Percentiles rank a stretch among this genome's conserved stretches.
Evolutionary conservation across 495 filamentous ascomycete species (phyloP).

Genomic region (Cercophora newfieldiana): DNA sequence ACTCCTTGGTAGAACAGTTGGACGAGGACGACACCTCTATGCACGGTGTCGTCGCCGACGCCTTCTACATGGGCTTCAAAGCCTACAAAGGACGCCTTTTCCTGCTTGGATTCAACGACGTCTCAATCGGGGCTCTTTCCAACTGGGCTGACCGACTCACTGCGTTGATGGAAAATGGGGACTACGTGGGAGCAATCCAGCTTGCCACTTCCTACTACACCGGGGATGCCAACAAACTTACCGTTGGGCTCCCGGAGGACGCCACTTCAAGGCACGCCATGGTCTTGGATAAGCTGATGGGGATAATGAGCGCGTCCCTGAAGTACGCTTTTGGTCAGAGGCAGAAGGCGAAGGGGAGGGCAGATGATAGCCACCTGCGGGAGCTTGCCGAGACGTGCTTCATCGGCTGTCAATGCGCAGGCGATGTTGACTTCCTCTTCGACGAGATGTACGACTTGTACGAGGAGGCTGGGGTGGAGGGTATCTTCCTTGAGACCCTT

Average conservation of each 20-base stretch:
- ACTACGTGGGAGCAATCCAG: slow-evolving; percentile 86
- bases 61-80: slow-evolving; percentile 96
- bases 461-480: slow-evolving; percentile 70
- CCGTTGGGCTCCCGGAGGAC: slow-evolving; percentile 90
- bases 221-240: slow-evolving; percentile 85
- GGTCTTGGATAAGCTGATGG: slow-evolving; percentile 84
- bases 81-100: slow-evolving; percentile 94
- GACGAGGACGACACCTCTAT: slow-evolving; percentile 86
- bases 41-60: slow-evolving; percentile 95
- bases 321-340: slow-evolving; percentile 78
- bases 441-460: slow-evolving; percentile 88
- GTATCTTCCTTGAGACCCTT: slow-evolving; percentile 80
- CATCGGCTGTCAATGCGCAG: slow-evolving; percentile 73
- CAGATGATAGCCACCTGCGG: slow-evolving; percentile 62
- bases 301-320: slow-evolving; percentile 92
- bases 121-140: slow-evolving; percentile 84
- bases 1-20: slow-evolving; percentile 79
- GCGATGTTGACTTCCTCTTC: slow-evolving; percentile 79
- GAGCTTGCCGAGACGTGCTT: slow-evolving; percentile 84
- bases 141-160: slow-evolving; percentile 99
- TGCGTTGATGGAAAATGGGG: slow-evolving; percentile 91
- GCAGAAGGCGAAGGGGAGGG: slow-evolving; percentile 51
- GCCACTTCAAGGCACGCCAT: slow-evolving; percentile 70
- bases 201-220: slow-evolving; percentile 90
- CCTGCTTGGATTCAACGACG: slow-evolving; percentile 83